Base-by-base conservation (phyloP, 176 grass and related monocot species). In the Stipa capillata region DNA sequence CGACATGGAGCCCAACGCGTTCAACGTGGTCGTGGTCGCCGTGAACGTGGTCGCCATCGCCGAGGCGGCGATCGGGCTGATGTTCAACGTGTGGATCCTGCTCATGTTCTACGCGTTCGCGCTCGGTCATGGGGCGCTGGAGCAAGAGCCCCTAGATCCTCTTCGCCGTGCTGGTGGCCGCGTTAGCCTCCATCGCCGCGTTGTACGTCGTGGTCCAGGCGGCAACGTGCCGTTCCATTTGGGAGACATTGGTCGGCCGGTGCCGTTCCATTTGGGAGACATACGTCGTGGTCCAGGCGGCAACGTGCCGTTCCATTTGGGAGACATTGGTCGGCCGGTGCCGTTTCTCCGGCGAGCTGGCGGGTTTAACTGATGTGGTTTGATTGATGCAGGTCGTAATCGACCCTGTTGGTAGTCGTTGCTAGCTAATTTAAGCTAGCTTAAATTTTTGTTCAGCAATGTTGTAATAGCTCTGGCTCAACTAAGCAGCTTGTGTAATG, bases 1-100 rank as follows among this genome's bases (percentile, higher is more conserved):
- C n/a, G n/a, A n/a, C n/a, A n/a, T n/a, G 54, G 24, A 79, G 25
- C 55, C 40, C 32, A 75, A 72, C 4, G 83, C 83, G 0, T 85
- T 43, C 8, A 71, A 42, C 4, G 28, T 71, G 8, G 43, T 71
- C 16, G 67, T 71, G 67, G 6, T 71, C 4, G 43, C 67, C 3
- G 67, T 71, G 16, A 49, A 71, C 44, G 67, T 71, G 27, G 4
- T 16, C 0, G 67, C 67, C 42, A 71, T 43, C 64, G 64, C 36
- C 37, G 37, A 21, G 5, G 64, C 37, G n/a, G 4, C 5, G 11
- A 34, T 14, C 2, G 64, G 67, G 15, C 15, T 71, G 27, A 8
- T 71, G 43, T 71, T 71, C 67, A 71, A 71, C 27, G 43, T n/a
- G 43, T 71, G 67, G 67, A 49, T 71, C 16, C 42, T 71, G 67